Evolutionary conservation across 2,329 filamentous ascomycete species (phyloP).

Genomic region (Phaeophleospora eucalypticola): DNA sequence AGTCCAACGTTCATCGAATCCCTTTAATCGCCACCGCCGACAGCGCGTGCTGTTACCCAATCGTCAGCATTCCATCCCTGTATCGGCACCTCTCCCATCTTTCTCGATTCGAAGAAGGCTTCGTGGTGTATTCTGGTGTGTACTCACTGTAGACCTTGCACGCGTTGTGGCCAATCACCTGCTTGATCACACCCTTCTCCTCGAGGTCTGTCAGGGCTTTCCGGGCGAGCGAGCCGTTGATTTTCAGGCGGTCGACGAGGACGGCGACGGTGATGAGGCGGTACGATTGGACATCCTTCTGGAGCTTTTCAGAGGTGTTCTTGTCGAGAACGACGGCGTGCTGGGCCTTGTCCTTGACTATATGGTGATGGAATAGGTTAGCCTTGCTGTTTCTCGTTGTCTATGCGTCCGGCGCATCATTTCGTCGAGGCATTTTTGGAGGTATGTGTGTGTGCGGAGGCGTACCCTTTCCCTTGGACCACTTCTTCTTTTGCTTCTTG

Average conservation of each 20-base stretch:
- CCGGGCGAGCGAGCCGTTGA: constrained; percentile 96
- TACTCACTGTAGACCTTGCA: constrained; percentile 94
- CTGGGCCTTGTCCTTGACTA: constrained; percentile 99
- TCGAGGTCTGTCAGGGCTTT: constrained; percentile 86
- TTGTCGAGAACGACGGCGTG: constrained; percentile 99
- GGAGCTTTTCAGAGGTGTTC: constrained; percentile 92
- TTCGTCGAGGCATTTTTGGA: not conserved
- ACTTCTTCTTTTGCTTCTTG: constrained; percentile 83
- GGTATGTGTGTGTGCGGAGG: constrained; percentile 5
- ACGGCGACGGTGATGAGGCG: constrained; percentile 97
- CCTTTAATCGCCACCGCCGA: constrained; percentile 23
- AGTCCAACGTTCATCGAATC: constrained; percentile 7
- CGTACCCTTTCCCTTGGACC: constrained; percentile 54
- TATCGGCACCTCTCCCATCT: not conserved
- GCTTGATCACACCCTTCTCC: constrained; percentile 98
- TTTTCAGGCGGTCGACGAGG: constrained; percentile 99
- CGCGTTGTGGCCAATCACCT: constrained; percentile 92
- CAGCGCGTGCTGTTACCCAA: constrained; percentile 20
- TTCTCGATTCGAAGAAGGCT: too few species aligned
- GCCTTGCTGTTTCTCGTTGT: not conserved
- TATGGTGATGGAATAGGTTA: constrained; percentile 32
- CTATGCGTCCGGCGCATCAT: too few species aligned
- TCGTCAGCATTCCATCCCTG: constrained; percentile 3
- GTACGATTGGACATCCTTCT: constrained; percentile 99
- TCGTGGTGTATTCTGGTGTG: not conserved